Conservation (phyloP, 75 land plant genomes). For the Selaginella moellendorffii region DNA sequence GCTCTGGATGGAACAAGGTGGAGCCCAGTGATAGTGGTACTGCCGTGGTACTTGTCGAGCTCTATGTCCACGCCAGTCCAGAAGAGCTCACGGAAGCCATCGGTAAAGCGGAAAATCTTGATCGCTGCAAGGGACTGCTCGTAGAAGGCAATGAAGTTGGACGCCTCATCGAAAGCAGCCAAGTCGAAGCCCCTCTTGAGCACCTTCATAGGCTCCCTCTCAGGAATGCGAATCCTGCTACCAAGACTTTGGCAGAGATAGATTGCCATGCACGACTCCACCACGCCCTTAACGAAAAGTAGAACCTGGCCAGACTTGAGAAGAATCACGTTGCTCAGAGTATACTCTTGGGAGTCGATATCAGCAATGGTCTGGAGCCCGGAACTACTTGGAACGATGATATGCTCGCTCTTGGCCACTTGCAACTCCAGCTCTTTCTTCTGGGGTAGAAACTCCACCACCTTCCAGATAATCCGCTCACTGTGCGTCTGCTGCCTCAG, state of each 20-base stretch:
- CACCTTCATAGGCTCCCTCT: not conserved
- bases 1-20: constrained; percentile 19
- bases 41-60: constrained; percentile 11
- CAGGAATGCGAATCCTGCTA: not conserved
- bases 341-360: not conserved
- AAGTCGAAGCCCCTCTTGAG: constrained; percentile 16
- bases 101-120: constrained; percentile 16
- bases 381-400: not conserved
- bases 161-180: constrained; percentile 19
- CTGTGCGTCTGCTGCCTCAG: constrained; percentile 8
- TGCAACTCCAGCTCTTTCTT: constrained; percentile 14
- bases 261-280: constrained; percentile 1
- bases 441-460: constrained; percentile 14
- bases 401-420: not conserved
- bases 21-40: constrained; percentile 19
- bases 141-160: constrained; percentile 15
- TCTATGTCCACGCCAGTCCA: constrained; percentile 14
- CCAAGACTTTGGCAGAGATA: constrained; percentile 13
- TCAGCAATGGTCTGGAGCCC: not conserved
- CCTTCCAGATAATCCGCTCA: constrained; percentile 13
- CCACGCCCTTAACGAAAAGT: not conserved
- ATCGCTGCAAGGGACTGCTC: not conserved
- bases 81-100: constrained; percentile 6
- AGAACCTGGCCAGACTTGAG: constrained; percentile 19
- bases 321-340: constrained; percentile 6